Percentiles rank a stretch among this genome's conserved stretches.
phyloP scores from a whole-genome alignment of 768 basidiomycete genomes.

The Auriculariales sp. region DNA sequence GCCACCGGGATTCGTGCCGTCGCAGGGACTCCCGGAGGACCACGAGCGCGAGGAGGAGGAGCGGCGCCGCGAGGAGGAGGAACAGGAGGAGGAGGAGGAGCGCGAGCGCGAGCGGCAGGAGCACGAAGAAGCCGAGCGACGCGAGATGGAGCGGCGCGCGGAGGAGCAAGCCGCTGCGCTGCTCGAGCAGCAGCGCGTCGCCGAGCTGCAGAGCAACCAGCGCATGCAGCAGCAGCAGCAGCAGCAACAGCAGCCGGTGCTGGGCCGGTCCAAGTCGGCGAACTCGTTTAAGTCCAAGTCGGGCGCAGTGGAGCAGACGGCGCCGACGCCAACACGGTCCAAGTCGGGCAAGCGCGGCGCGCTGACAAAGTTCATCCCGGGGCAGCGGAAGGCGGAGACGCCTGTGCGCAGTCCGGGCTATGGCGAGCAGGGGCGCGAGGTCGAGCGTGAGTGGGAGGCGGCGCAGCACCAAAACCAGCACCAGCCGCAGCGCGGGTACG shows the following conservation, averaged over 20 bases:
- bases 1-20: no score
- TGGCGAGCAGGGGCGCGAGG: slow-evolving; percentile 90
- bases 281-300: no score
- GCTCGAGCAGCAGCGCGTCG: slow-evolving; percentile 20
- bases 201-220: slow-evolving; percentile 19
- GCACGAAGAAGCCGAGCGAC: slow-evolving; percentile 21
- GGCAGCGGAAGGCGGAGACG: slow-evolving; percentile 64
- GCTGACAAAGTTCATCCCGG: slow-evolving; percentile 46
- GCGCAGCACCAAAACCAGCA: no score
- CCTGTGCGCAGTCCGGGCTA: slow-evolving; percentile 82
- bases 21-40: slow-evolving; percentile 5
- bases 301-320: slow-evolving; percentile 7
- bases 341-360: slow-evolving; percentile 27
- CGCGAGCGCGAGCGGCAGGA: slow-evolving; percentile 26
- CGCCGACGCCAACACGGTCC: slow-evolving; percentile 3
- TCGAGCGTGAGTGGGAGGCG: no score
- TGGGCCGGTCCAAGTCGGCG: no score
- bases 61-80: slow-evolving; percentile 16
- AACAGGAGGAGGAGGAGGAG: slow-evolving; percentile 27
- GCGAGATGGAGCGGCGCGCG: slow-evolving; percentile 43
- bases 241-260: slow-evolving; percentile 8
- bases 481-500: no score
- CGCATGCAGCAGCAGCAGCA: slow-evolving; percentile 12
- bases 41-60: slow-evolving; percentile 17
- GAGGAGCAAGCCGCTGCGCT: slow-evolving; percentile 14